These are phyloP conservation scores for Lactarius vividus DNA, from an alignment of 768 basidiomycete species.

Conservation along the genomic window DNA sequence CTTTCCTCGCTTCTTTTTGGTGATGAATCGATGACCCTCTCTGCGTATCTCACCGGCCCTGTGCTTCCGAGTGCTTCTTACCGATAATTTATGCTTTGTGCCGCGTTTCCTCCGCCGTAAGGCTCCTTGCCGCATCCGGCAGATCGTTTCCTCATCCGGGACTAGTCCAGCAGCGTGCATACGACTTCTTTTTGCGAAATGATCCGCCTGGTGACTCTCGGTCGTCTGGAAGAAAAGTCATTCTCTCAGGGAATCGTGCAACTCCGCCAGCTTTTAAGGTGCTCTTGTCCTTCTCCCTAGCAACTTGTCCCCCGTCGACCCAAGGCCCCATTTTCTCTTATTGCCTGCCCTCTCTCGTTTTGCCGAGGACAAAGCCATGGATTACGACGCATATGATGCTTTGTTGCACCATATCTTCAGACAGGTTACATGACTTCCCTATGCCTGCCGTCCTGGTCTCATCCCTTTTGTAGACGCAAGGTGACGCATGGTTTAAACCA, in stretches of 20 bases:
- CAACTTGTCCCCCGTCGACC: constrained; percentile 21
- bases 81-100: neutral
- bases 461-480: constrained; percentile 58
- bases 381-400: constrained; percentile 80
- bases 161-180: neutral
- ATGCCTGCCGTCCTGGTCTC: constrained; percentile 11
- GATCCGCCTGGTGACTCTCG: neutral
- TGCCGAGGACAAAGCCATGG: too few relatives aligned
- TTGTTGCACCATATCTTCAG: constrained; percentile 78
- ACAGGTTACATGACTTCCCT: constrained; percentile 43
- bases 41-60: neutral
- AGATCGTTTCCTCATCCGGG: neutral
- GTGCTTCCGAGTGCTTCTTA: constrained; percentile 5
- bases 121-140: neutral
- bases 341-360: neutral
- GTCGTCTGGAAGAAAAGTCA: neutral
- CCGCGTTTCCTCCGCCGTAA: constrained; percentile 16
- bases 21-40: neutral
- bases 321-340: constrained; percentile 25
- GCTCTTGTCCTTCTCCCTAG: constrained; percentile 15
- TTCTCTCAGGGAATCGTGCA: neutral
- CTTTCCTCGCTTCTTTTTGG: constrained; percentile 5
- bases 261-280: constrained; percentile 2
- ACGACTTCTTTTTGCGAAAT: neutral
- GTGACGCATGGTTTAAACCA: constrained; percentile 84